These are phyloP conservation scores for Persicaria tinctoria DNA, from an alignment of 148 eudicot species.

Conservation along the genomic window DNA sequence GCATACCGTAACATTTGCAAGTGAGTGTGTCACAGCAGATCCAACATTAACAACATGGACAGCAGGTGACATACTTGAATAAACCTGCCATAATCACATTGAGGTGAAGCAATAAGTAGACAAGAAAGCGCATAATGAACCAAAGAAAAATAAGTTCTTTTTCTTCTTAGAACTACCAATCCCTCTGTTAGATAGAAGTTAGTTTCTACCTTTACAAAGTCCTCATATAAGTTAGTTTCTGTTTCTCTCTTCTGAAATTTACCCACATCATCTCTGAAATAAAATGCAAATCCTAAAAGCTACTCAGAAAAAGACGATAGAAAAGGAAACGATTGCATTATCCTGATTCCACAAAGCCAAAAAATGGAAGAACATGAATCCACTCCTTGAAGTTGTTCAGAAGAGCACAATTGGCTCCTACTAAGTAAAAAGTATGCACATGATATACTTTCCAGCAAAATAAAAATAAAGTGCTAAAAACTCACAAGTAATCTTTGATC, in stretches of 20 bases:
- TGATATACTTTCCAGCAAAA: background rate
- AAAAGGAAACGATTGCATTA: background rate
- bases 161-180: background rate
- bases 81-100: conserved; percentile 39
- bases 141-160: background rate
- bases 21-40: conserved; percentile 61
- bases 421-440: background rate
- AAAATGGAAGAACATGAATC: background rate
- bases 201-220: too few relatives aligned
- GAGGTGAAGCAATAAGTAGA: background rate
- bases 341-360: background rate
- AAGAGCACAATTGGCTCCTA: background rate
- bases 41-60: conserved; percentile 69
- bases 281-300: background rate
- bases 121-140: background rate
- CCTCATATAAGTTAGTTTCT: too few relatives aligned
- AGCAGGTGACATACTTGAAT: conserved; percentile 82
- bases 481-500: conserved; percentile 72
- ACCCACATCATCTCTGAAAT: too few relatives aligned
- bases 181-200: background rate
- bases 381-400: background rate
- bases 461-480: conserved; percentile 9
- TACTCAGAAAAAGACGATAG: background rate
- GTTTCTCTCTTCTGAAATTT: too few relatives aligned
- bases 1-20: conserved; percentile 79